Conservation (phyloP, 2,329 filamentous ascomycete genomes). For the Salinomyces thailandicus region DNA sequence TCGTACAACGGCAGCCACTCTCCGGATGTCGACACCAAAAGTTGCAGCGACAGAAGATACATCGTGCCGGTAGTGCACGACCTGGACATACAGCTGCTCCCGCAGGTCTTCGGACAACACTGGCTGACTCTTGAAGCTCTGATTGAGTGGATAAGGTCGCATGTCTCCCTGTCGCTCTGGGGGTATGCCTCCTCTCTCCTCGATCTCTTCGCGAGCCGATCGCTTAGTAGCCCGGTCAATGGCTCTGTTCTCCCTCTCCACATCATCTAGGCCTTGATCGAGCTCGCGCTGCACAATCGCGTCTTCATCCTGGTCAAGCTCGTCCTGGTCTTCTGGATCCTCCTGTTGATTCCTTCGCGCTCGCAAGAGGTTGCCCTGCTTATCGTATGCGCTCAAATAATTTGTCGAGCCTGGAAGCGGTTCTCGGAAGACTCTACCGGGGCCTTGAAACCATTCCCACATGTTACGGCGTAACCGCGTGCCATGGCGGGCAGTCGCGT, state of each 20-base stretch:
- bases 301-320: slow-evolving; percentile 17
- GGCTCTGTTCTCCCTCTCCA: slow-evolving; percentile 5
- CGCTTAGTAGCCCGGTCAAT: slow-evolving; percentile 3
- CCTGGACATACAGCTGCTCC: slow-evolving; percentile 61
- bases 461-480: slow-evolving; percentile 46
- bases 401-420: slow-evolving; percentile 43
- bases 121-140: slow-evolving; percentile 55
- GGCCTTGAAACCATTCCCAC: slow-evolving; percentile 49
- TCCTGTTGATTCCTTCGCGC: slow-evolving; percentile 11
- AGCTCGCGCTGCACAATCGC: slow-evolving; percentile 9
- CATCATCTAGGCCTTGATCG: slow-evolving; percentile 7
- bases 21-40: slow-evolving; percentile 67
- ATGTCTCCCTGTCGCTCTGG: slow-evolving; percentile 19
- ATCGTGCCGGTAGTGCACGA: slow-evolving; percentile 55
- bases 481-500: slow-evolving; percentile 8
- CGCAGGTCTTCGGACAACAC: slow-evolving; percentile 65
- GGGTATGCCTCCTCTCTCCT: slow-evolving; percentile 15
- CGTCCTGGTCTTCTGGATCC: slow-evolving; percentile 12
- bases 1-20: slow-evolving; percentile 75
- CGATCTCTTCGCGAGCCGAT: slow-evolving; percentile 12
- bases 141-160: slow-evolving; percentile 66
- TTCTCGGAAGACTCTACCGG: slow-evolving; percentile 39
- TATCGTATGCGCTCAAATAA: slow-evolving; percentile 46
- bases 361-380: slow-evolving; percentile 38
- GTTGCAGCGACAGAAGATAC: slow-evolving; percentile 69